phyloP scores from a whole-genome alignment of 2,329 filamentous ascomycete genomes.

The Aspergillus sp. region DNA sequence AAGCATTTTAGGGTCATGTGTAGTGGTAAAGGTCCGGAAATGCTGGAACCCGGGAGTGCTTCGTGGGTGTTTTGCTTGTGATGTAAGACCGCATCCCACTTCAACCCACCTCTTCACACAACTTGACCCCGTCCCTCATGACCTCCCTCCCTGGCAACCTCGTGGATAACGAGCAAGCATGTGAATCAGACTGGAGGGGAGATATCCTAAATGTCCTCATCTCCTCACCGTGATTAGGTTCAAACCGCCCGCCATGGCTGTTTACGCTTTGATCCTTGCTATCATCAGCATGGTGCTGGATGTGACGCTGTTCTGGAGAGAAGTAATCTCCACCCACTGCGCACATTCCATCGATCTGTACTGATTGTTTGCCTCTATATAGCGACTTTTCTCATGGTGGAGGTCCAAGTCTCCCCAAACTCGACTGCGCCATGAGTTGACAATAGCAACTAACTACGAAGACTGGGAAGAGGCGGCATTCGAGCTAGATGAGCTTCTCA shows the following conservation, averaged over 20 bases:
- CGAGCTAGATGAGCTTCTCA: conserved; percentile 77
- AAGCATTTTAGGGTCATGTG: background rate
- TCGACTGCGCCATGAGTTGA: conserved; percentile 65
- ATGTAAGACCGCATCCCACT: background rate
- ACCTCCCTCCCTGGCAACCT: background rate
- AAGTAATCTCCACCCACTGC: conserved; percentile 43
- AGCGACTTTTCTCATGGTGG: conserved; percentile 71
- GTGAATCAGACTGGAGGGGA: conserved; percentile 10
- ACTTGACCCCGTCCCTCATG: background rate
- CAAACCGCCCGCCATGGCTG: conserved; percentile 25
- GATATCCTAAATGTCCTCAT: background rate
- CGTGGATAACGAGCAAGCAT: conserved; percentile 14
- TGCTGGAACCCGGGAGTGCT: background rate
- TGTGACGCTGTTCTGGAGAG: conserved; percentile 63
- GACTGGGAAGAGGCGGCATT: conserved; percentile 86
- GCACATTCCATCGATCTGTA: background rate
- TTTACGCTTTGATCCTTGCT: conserved; percentile 31
- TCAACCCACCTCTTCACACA: background rate
- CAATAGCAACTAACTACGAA: conserved; percentile 69
- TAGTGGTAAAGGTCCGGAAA: background rate
- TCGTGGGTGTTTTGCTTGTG: background rate
- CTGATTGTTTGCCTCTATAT: conserved; percentile 13
- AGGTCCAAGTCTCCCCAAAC: conserved; percentile 63
- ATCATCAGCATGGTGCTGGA: conserved; percentile 62
- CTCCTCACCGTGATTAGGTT: background rate